A percentile compares a stretch with the other conserved stretches of the same genome.
Conservation (phyloP, 352 stramenopile genomes). For the Lagenidium sp. region DNA sequence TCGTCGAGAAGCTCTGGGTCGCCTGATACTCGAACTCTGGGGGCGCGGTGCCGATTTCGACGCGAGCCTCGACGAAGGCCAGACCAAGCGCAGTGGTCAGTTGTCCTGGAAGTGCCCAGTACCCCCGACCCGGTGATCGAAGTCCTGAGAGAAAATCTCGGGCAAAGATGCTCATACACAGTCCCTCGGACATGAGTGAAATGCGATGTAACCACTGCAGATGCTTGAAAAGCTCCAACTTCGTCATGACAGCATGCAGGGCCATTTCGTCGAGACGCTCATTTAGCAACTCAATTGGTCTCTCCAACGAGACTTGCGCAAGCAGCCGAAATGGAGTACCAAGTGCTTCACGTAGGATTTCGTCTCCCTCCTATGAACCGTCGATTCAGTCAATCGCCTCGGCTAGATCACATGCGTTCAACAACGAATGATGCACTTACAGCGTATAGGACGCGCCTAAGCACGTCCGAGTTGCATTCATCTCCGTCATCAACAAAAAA, state of each 20-base stretch:
- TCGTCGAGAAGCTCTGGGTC: slow-evolving; percentile 21
- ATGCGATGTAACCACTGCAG: slow-evolving; percentile 51
- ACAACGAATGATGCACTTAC: no score
- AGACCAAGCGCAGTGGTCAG: slow-evolving; percentile 41
- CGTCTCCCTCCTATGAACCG: no score
- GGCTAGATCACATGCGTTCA: no score
- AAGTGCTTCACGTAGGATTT: no score
- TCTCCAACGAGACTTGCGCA: slow-evolving; percentile 24
- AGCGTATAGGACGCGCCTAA: no score
- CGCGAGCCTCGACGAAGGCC: slow-evolving; percentile 45
- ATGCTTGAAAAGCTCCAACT: slow-evolving; percentile 34
- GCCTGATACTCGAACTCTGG: slow-evolving; percentile 41
- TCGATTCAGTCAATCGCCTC: no score
- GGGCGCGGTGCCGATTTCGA: slow-evolving; percentile 10
- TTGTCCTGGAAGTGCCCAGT: slow-evolving; percentile 31
- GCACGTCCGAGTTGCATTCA: no score
- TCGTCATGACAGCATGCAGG: slow-evolving; percentile 27
- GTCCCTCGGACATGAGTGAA: slow-evolving; percentile 62
- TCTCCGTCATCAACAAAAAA: no score
- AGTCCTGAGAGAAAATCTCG: slow-evolving; percentile 42
- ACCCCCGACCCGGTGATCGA: slow-evolving; percentile 27
- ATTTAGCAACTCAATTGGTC: slow-evolving; percentile 26
- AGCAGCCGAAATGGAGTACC: slow-evolving; percentile 40
- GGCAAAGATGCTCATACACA: slow-evolving; percentile 65
- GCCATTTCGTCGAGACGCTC: slow-evolving; percentile 36